A percentile compares a stretch with the other conserved stretches of the same genome.
phyloP scores from a whole-genome alignment of 805 yeast species.

The Trichomonascus vanleenenianus region DNA sequence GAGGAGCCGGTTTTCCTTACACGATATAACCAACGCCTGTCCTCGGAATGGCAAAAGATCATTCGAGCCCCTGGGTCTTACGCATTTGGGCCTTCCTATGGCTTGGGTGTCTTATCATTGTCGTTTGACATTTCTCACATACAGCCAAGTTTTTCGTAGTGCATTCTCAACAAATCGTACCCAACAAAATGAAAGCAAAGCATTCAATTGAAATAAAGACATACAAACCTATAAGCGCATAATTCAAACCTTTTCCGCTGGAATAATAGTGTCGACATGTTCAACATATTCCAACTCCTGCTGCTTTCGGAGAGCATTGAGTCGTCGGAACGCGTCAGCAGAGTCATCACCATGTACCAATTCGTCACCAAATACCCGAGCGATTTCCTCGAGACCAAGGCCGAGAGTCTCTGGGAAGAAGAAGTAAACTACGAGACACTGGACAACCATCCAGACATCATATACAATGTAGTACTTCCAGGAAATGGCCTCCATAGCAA shows the following conservation, averaged over 20 bases:
- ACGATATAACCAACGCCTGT: too few relatives aligned
- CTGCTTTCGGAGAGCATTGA: background rate
- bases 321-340: slow-evolving; percentile 1
- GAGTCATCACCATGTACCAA: slow-evolving; percentile 1
- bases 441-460: slow-evolving; percentile 22
- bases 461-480: slow-evolving; percentile 40
- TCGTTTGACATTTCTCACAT: too few relatives aligned
- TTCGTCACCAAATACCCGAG: slow-evolving; percentile 32
- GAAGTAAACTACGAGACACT: slow-evolving; percentile 28
- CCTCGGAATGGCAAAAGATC: too few relatives aligned
- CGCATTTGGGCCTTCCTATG: too few relatives aligned
- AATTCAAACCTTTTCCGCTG: background rate
- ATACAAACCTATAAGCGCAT: too few relatives aligned
- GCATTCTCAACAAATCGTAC: too few relatives aligned
- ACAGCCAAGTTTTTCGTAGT: too few relatives aligned
- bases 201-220: too few relatives aligned
- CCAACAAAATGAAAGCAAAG: too few relatives aligned
- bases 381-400: slow-evolving; percentile 37
- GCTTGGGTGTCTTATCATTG: too few relatives aligned
- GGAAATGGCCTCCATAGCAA: slow-evolving; percentile 35
- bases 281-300: background rate
- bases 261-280: background rate
- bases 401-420: slow-evolving; percentile 38
- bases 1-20: too few relatives aligned
- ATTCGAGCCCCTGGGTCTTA: too few relatives aligned